Evolutionary conservation across 441 rosid genomes (phyloP).

Genomic region (Dalechampia spathulata): DNA sequence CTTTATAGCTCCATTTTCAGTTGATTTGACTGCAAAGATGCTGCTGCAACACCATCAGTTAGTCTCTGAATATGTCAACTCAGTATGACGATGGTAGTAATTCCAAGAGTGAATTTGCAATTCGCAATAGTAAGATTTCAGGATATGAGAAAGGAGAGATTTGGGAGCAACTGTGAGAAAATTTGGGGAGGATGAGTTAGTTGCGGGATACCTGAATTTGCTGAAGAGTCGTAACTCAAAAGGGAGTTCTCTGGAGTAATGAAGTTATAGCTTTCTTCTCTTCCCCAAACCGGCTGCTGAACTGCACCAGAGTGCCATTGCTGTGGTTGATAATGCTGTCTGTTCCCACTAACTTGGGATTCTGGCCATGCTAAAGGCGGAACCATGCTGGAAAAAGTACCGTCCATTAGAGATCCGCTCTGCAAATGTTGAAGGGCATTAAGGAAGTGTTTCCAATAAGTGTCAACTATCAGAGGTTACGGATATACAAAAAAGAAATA

Average conservation of each 20-base stretch:
- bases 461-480: too few species aligned
- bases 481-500: too few species aligned
- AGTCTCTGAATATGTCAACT: too few species aligned
- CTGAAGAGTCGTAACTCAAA: conserved; percentile 49
- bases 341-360: conserved; percentile 34
- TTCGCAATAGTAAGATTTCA: not conserved
- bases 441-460: too few species aligned
- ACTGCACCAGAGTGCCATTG: conserved; percentile 50
- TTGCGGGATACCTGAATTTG: conserved; percentile 52
- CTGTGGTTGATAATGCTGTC: conserved; percentile 50
- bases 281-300: conserved; percentile 57
- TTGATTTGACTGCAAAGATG: conserved; percentile 43
- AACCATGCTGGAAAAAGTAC: conserved; percentile 44
- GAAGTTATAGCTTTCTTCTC: conserved; percentile 54
- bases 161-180: not conserved
- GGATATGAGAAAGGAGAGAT: not conserved
- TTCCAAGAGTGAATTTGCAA: too few species aligned
- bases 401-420: conserved; percentile 49
- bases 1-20: conserved; percentile 70
- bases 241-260: conserved; percentile 52
- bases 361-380: conserved; percentile 68
- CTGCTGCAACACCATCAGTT: conserved; percentile 27
- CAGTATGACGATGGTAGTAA: too few species aligned
- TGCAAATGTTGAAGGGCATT: conserved; percentile 25
- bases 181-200: not conserved